Evolutionary conservation across 345 rosid species (phyloP).

Genomic region (Eucalyptus pumila): DNA sequence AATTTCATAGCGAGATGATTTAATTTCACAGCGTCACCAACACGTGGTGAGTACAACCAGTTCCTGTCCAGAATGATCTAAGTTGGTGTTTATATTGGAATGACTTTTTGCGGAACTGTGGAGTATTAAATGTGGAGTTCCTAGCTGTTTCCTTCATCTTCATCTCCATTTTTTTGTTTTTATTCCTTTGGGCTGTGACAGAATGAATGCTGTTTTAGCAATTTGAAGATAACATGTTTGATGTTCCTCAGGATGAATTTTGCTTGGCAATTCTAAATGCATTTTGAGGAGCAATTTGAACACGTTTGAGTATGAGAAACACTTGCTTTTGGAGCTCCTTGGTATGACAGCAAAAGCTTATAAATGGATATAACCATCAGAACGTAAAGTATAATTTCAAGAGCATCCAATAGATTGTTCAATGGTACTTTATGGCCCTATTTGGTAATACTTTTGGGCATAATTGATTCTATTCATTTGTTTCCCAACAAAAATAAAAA

Average conservation of each 20-base stretch:
- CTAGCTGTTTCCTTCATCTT: background rate
- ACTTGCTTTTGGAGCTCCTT: background rate
- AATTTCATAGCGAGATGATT: background rate
- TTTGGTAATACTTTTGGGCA: background rate
- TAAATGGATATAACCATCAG: background rate
- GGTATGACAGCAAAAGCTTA: background rate
- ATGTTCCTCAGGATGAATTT: background rate
- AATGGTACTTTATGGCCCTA: fast-evolving
- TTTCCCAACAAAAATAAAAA: too few species aligned
- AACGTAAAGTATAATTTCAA: background rate
- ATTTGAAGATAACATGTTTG: background rate
- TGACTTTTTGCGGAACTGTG: background rate
- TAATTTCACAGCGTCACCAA: background rate
- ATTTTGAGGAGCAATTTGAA: background rate
- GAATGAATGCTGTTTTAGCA: background rate
- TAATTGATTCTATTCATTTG: too few species aligned
- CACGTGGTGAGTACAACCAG: background rate
- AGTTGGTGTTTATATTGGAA: background rate
- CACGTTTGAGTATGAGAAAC: background rate
- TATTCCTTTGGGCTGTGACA: background rate
- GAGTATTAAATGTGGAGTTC: background rate
- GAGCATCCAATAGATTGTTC: background rate
- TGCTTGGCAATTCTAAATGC: background rate
- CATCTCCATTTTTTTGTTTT: background rate
- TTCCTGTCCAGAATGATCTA: background rate